phyloP scores from a whole-genome alignment of 179 eudicot species.

The Gypsophila paniculata region DNA sequence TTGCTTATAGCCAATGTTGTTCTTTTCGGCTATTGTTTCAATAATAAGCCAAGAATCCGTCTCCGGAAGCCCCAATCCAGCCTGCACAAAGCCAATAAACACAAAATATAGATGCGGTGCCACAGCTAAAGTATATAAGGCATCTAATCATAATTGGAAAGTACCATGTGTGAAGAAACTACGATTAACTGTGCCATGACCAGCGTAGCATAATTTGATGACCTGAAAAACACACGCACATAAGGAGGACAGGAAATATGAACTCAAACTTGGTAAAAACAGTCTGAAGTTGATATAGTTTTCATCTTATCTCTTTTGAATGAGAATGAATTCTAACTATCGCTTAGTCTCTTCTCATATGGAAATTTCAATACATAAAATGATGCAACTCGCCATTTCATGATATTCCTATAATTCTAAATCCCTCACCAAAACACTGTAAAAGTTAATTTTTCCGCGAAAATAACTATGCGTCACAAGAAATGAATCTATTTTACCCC shows the following conservation, averaged over 20 bases:
- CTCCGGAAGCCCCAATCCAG: slow-evolving; percentile 94
- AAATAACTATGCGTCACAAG: too few species aligned
- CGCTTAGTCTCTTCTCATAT: too few species aligned
- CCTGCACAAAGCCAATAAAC: slow-evolving; percentile 42
- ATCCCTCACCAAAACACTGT: too few species aligned
- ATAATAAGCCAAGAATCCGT: slow-evolving; percentile 85
- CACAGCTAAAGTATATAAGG: background rate
- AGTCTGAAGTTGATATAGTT: background rate
- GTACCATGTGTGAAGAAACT: slow-evolving; percentile 88
- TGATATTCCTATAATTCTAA: too few species aligned
- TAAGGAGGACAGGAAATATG: background rate
- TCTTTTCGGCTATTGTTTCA: slow-evolving; percentile 94
- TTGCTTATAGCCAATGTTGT: slow-evolving; percentile 91
- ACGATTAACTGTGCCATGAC: slow-evolving; percentile 73
- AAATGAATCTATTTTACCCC: background rate
- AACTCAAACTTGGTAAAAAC: background rate
- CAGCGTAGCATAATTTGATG: slow-evolving; percentile 73
- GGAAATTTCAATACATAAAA: background rate
- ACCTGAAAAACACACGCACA: slow-evolving; percentile 39
- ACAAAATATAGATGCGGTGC: slow-evolving; percentile 6
- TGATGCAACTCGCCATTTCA: background rate
- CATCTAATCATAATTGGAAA: slow-evolving; percentile 13
- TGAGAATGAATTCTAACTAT: background rate
- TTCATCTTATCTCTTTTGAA: background rate
- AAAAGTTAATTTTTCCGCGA: too few species aligned